These are phyloP conservation scores for Gossypium schwendimanii DNA, from an alignment of 441 rosid species.

Conservation along the genomic window DNA sequence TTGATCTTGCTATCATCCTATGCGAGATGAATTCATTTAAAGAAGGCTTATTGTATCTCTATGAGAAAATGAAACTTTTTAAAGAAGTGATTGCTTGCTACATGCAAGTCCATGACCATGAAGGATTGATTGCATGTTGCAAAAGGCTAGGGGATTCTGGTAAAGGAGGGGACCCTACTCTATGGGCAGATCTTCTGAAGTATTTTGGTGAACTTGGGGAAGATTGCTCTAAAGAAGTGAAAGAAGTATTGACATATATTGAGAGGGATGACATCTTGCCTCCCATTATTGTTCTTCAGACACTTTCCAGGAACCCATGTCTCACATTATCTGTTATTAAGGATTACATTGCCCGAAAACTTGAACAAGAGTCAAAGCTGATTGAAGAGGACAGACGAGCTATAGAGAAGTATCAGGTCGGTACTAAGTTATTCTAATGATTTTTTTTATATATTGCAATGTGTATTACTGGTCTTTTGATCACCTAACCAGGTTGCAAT, in stretches of 20 bases:
- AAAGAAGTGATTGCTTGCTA: conserved; percentile 96
- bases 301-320: conserved; percentile 79
- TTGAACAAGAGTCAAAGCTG: conserved; percentile 87
- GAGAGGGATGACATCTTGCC: conserved; percentile 94
- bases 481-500: conserved; percentile 3
- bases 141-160: conserved; percentile 87
- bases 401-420: conserved; percentile 90
- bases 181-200: conserved; percentile 96
- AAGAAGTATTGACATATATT: conserved; percentile 76
- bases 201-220: conserved; percentile 97
- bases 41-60: conserved; percentile 79
- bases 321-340: conserved; percentile 92
- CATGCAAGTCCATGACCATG: conserved; percentile 91
- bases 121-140: conserved; percentile 91
- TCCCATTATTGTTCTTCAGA: conserved; percentile 91
- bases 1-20: conserved; percentile 89
- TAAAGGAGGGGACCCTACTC: conserved; percentile 87
- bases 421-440: conserved; percentile 13
- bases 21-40: conserved; percentile 88
- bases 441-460: background rate
- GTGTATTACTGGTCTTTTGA: background rate
- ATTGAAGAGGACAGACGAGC: conserved; percentile 89
- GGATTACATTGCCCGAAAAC: conserved; percentile 89
- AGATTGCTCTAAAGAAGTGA: conserved; percentile 95
- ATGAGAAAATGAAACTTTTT: conserved; percentile 91